Evolutionary conservation across 202 grass and related monocot genomes (phyloP).

Genomic region (Dendrocalamus latiflorus): DNA sequence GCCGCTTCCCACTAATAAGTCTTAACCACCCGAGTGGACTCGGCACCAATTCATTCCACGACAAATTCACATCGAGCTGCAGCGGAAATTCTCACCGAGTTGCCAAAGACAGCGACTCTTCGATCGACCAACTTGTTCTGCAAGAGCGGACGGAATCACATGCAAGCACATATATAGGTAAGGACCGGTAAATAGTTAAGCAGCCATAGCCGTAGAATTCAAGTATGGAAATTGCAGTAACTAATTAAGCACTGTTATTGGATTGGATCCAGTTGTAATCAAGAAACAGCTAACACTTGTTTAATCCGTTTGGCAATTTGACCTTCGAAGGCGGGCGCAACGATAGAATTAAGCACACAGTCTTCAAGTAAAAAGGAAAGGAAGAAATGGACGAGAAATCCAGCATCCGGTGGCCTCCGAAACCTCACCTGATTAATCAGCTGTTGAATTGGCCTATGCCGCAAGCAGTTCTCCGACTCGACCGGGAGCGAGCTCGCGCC

Average conservation of each 20-base stretch:
- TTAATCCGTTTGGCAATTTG: background rate
- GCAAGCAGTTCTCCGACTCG: background rate
- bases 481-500: background rate
- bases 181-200: background rate
- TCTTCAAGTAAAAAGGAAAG: background rate
- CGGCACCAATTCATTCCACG: background rate
- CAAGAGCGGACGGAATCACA: background rate
- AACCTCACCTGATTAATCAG: background rate
- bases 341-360: background rate
- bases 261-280: background rate
- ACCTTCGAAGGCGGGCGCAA: background rate
- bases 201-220: background rate
- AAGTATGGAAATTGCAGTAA: background rate
- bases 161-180: background rate
- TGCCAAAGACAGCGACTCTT: background rate
- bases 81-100: background rate
- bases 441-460: background rate
- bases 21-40: constrained; percentile 3
- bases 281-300: background rate
- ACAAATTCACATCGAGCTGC: background rate
- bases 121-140: constrained; percentile 8
- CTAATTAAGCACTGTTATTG: background rate
- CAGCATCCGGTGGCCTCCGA: background rate
- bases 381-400: background rate
- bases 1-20: background rate